Evolutionary conservation across 139 green algal species (phyloP), one percentile per base, ranked within the genome.

Genomic region (Choricystis sp.): DNA sequence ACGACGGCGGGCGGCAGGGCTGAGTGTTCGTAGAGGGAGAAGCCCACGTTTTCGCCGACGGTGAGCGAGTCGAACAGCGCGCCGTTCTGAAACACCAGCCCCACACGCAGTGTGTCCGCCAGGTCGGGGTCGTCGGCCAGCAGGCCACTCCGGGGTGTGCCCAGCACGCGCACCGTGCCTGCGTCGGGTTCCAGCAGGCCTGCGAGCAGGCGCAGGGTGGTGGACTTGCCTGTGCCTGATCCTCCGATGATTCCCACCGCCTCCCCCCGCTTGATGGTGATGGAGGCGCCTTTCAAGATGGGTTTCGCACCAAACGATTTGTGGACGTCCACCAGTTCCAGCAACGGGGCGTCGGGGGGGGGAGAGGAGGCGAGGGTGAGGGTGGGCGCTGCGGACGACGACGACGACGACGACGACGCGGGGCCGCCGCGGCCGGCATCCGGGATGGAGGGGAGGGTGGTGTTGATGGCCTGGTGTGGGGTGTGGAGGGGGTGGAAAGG

Each of bases 21-120:
- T 49, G 77, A 86, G 77, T 98, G 91, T 79, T 99, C 93, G 65
- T 96, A 95, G 55, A 97, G 75, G 67, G 89, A 64, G 77, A 96
- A 96, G 2, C 90, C 90, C 16, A 96, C 90, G 68, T 97, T 97
- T 72, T 96, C 81, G 0, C 82, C 82, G 19, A 97, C 93, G 3
- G 84, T 98, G 19, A 99, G 72, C 0, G 91, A 98, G 75, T 99
- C 93, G 65, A 99, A 99, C 21, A 99, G 77, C 14, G 93, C 93
- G 31, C 88, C 92, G 66, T 85, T 95, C 69, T 99, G 93, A 63
- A 98, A 98, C 2, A 98, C 90, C 86, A 95, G 86, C 31, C 87
- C 86, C 2, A 94, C 65, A 0, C 72, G 69, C 49, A 91, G 67
- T 16, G 14, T 20, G 26, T 49, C 57, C 16, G 23, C 24, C 21